Evolutionary conservation across 495 filamentous ascomycete genomes (phyloP), one percentile per base, ranked within the genome.

Genomic region (Daldinia bambusicola): DNA sequence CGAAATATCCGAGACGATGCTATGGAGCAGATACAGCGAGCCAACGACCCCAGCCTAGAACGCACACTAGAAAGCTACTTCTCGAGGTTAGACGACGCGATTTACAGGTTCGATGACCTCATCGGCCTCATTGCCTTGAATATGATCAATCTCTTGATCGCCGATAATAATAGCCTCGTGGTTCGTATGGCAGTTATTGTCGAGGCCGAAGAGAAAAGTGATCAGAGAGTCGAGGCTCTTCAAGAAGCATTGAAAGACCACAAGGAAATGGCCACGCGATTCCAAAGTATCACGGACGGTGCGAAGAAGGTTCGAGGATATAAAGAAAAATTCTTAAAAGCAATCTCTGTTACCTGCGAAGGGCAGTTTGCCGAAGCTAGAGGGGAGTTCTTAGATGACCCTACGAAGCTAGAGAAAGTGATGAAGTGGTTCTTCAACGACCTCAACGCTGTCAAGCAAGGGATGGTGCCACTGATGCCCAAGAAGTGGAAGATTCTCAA

Each of bases 381-480:
- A 66, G 85, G 91, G 50, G 84, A 88, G 34, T 98, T 99, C 77
- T 76, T 93, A 38, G 89, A 86, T 12, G 92, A 98, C 72, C 91
- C 96, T 0, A 87, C 91, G n/a, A 86, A 82, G 70, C 81, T 99
- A 45, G 92, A 95, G 51, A 95, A 97, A 82, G 88, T 84, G 70
- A 83, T 97, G 79, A 88, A 88, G 64, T 99, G 96, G 95, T 98
- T 89, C 80, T 99, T 98, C 85, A 97, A 97, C 79, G 95, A 99
- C 75, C 87, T 99, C 0, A 94, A 92, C 76, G 91, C 92, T 0
- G 94, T 97, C 63, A 90, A 93, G 81, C 83, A 94, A 55, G 94
- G 95, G 71, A 96, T 99, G 90, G 87, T 90, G 53, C 84, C 85
- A 38, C 82, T 99, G 57, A 93, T 97, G 86, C 95, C 95, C 30